Evolutionary conservation across 768 basidiomycete species (phyloP), one percentile per base, ranked within the genome.

Genomic region (Tulasnella sp.): DNA sequence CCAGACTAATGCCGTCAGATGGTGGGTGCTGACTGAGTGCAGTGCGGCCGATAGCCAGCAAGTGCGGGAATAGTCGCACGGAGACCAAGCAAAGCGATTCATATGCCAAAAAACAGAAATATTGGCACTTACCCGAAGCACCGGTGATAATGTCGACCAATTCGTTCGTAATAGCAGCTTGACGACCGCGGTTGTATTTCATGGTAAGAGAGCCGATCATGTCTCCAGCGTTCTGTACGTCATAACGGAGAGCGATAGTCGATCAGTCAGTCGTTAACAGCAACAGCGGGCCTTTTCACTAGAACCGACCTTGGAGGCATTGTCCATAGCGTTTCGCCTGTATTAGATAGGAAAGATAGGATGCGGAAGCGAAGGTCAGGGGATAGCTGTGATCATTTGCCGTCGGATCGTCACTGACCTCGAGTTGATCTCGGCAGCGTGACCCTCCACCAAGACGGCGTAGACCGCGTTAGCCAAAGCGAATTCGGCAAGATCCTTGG

Each of bases 281-380:
- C 51, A 74, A 35, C 40, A 32, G 29, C 70, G 40, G 35, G 35
- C 46, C 46, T 35, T n/a, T 35, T 26, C 74, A 48, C 16, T 1
- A 0, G 23, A 4, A 74, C 35, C 20, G 46, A 77, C 78, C 78
- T 99, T 99, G 81, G 96, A 95, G 71, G 97, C 97, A 83, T 95
- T 99, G 90, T 99, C 98, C 98, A 99, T 99, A 83, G 98, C 98
- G 81, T 97, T 98, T 81, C 97, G 92, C 85, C 97, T 67, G 61
- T 91, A 74, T 80, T 80, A 78, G 82, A 84, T 79, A 85, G 80
- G 74, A 74, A 81, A 73, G n/a, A 48, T 11, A 48, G 55, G 35
- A 74, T n/a, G 44, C 18, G 48, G 1, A 57, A 18, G 9, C 16
- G 32, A 16, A 42, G 74, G 32, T 13, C 16, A 32, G 80, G 35